Evolutionary conservation across 2,329 filamentous ascomycete species (phyloP), one percentile per base, ranked within the genome.

Genomic region (Byssoonygena ceratinophila): DNA sequence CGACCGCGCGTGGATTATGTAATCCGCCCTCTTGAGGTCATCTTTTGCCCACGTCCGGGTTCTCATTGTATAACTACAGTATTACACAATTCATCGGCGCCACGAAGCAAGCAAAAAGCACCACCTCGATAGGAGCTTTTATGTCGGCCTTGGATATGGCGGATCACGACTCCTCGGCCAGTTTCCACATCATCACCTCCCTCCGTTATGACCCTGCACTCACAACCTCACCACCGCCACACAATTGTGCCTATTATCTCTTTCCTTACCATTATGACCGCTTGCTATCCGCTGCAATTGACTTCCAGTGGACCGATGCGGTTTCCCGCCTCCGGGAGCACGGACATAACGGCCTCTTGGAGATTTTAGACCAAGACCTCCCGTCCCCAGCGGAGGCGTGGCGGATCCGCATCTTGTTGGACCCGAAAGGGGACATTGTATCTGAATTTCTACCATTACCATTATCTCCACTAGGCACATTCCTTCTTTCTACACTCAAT

Each of bases 191-290:
- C 29, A 84, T 87, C 63, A 84, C 83, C 2, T 84, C 85, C 0
- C 72, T 89, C 53, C 82, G 86, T 51, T 87, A 83, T 64, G 86
- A 91, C 59, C 75, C 77, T 14, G 63, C 64, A 1, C 76, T 91
- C 34, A 62, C 71, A 68, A 6, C 48, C 9, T 6, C n/a, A 1
- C 16, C 25, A 2, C 11, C 43, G 4, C 16, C 25, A 59, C 34
- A 56, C 57, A 65, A 64, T 5, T 85, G 81, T 7, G 78, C 83
- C 0, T 82, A 87, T 59, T 94, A 94, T 67, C 87, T 94, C 76
- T 77, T 92, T 14, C 75, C 81, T 54, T 83, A 83, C 59, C 89
- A 95, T 66, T 79, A 81, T 43, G 84, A 90, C 64, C 83, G 89
- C 50, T 78, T 95, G 64, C 73, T 88, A n/a, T 76, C 73, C 61